A percentile compares a stretch with the other conserved stretches of the same genome.
Conservation (phyloP, 495 filamentous ascomycete genomes). For the Aspergillus bertholletiae region DNA sequence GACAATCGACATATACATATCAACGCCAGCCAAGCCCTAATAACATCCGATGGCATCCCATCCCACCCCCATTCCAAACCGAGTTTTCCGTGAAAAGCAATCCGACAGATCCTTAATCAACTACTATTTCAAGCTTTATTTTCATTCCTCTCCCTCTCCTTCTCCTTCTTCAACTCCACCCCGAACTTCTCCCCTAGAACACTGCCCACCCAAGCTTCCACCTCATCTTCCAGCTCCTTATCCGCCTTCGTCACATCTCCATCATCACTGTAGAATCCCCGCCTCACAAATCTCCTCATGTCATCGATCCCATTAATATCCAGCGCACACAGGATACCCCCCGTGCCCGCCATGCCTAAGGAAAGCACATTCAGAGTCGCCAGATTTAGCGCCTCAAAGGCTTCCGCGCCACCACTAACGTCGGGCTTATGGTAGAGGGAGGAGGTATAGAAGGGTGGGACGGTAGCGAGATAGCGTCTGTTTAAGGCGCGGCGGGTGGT, state of each 20-base stretch:
- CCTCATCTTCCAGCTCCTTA: conserved; percentile 60
- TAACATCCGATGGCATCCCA: too few relatives aligned
- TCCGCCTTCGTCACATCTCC: conserved; percentile 30
- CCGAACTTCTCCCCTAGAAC: conserved; percentile 54
- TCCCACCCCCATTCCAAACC: background rate
- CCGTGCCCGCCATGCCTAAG: conserved; percentile 63
- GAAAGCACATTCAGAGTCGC: conserved; percentile 77
- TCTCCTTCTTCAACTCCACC: conserved; percentile 35
- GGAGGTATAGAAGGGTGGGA: conserved; percentile 65
- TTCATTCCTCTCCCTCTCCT: conserved; percentile 20
- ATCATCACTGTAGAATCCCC: conserved; percentile 40
- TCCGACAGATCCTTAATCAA: background rate
- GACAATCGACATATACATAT: conserved; percentile 1
- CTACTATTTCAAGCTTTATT: conserved; percentile 7
- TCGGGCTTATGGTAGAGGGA: conserved; percentile 42
- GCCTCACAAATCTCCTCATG: conserved; percentile 52
- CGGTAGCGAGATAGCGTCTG: conserved; percentile 47
- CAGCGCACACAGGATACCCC: conserved; percentile 65
- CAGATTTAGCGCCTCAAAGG: conserved; percentile 74
- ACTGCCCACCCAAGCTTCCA: conserved; percentile 68
- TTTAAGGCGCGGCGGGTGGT: conserved; percentile 67
- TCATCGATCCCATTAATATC: conserved; percentile 72
- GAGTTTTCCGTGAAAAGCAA: background rate
- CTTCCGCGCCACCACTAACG: conserved; percentile 58
- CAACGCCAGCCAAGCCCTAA: background rate